A percentile compares a stretch with the other conserved stretches of the same genome.
Conservation (phyloP, 2,329 filamentous ascomycete genomes). For the Fusarium succisae region DNA sequence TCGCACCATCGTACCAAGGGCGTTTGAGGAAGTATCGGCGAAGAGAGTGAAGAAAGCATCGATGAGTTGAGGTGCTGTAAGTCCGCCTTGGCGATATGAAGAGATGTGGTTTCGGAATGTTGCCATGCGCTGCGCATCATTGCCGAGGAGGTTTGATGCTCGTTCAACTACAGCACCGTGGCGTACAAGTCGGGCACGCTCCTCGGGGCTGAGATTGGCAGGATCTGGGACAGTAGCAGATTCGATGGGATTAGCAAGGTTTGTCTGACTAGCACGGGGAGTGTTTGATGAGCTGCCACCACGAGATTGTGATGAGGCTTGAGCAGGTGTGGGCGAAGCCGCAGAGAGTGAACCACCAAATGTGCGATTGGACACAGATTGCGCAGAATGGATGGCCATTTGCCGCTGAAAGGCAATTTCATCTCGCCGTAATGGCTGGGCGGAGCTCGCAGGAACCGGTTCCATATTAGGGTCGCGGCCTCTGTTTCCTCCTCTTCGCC, state of each 20-base stretch:
- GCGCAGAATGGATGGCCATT: slow-evolving; percentile 88
- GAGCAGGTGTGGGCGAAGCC: slow-evolving; percentile 36
- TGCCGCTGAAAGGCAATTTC: slow-evolving; percentile 92
- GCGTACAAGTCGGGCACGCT: slow-evolving; percentile 81
- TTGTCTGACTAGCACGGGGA: slow-evolving; percentile 36
- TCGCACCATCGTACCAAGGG: slow-evolving; percentile 87
- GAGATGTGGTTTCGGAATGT: slow-evolving; percentile 85
- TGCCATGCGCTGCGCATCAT: slow-evolving; percentile 77
- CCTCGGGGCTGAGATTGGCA: slow-evolving; percentile 72
- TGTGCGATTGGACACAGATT: slow-evolving; percentile 79
- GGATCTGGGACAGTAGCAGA: slow-evolving; percentile 60
- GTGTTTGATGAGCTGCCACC: slow-evolving; percentile 37
- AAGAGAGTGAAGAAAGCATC: slow-evolving; percentile 90
- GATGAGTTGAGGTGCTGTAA: slow-evolving; percentile 79
- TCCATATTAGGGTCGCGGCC: slow-evolving; percentile 91
- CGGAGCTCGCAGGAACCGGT: slow-evolving; percentile 76
- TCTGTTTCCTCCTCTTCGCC: slow-evolving; percentile 61
- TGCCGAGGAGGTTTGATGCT: slow-evolving; percentile 80
- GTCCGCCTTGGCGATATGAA: slow-evolving; percentile 74
- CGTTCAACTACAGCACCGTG: slow-evolving; percentile 89
- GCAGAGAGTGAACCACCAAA: slow-evolving; percentile 85
- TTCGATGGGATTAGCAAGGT: slow-evolving; percentile 53
- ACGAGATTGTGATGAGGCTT: slow-evolving; percentile 38
- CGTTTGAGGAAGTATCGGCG: slow-evolving; percentile 76
- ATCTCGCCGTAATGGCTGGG: slow-evolving; percentile 83